Evolutionary conservation across 805 yeast genomes (phyloP).

Genomic region (Yarrowia sp.): DNA sequence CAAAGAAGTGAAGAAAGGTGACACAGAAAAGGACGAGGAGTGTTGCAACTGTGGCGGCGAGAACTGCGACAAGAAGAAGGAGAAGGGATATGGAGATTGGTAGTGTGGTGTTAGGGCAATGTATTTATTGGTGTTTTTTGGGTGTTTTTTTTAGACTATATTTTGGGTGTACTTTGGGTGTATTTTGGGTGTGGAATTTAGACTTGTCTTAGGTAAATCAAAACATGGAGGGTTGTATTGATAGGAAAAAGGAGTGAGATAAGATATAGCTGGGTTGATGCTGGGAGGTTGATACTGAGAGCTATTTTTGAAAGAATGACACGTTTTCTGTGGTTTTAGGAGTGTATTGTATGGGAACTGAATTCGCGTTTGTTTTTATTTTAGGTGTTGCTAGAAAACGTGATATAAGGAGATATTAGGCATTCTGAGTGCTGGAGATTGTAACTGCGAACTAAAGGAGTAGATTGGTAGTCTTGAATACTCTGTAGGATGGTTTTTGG

Average conservation of each 20-base stretch:
- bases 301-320: too few species aligned
- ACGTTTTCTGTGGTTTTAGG: too few species aligned
- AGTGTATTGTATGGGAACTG: too few species aligned
- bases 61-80: conserved; percentile 25
- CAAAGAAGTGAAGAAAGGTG: not conserved
- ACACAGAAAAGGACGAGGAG: not conserved
- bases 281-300: too few species aligned
- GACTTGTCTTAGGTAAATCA: too few species aligned
- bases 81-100: conserved; percentile 8
- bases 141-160: not conserved
- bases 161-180: not conserved
- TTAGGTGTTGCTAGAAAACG: too few species aligned
- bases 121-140: not conserved
- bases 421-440: too few species aligned
- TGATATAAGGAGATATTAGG: too few species aligned
- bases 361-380: too few species aligned
- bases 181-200: not conserved
- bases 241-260: too few species aligned
- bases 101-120: not conserved
- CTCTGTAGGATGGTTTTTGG: not conserved
- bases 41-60: conserved; percentile 24
- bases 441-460: not conserved
- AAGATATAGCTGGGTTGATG: too few species aligned
- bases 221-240: too few species aligned
- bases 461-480: not conserved